Percentiles rank a stretch among this genome's conserved stretches.
Evolutionary conservation across 2,329 filamentous ascomycete genomes (phyloP).

Genomic region (Sporothrix inflata): DNA sequence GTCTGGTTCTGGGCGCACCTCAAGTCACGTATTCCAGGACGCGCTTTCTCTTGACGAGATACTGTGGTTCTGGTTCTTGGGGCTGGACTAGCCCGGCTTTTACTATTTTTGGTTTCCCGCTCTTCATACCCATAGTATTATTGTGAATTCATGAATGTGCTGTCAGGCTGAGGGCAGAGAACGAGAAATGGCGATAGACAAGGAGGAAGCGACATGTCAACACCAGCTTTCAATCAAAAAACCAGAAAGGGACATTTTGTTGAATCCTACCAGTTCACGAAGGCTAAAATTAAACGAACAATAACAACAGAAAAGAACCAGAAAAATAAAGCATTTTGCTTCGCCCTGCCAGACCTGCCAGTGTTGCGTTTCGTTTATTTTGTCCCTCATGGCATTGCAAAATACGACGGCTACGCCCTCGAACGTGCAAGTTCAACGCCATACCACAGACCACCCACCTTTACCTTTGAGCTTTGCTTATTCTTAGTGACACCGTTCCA

Average conservation of each 20-base stretch:
- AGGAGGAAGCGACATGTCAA: not conserved
- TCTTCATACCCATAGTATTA: not conserved
- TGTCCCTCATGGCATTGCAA: not conserved
- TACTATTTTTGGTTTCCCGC: not conserved
- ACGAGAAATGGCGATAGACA: not conserved
- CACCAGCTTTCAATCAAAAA: too few relatives aligned
- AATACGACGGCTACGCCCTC: not conserved
- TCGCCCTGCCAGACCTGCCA: not conserved
- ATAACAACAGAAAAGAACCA: not conserved
- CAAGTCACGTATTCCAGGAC: not conserved
- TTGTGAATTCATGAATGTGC: not conserved
- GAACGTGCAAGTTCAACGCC: not conserved
- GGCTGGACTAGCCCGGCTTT: not conserved
- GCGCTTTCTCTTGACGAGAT: not conserved
- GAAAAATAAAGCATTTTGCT: not conserved
- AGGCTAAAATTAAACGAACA: conserved; percentile 1
- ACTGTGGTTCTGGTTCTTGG: not conserved
- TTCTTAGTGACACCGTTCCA: not conserved
- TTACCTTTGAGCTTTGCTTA: too few relatives aligned
- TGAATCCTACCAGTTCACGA: not conserved
- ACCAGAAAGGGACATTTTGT: not conserved
- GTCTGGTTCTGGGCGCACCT: conserved; percentile 1
- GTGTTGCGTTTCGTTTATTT: not conserved
- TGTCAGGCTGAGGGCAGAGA: not conserved
- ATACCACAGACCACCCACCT: not conserved